Evolutionary conservation across 1,284 basidiomycete species (phyloP).

Genomic region (Peniophora sp.): DNA sequence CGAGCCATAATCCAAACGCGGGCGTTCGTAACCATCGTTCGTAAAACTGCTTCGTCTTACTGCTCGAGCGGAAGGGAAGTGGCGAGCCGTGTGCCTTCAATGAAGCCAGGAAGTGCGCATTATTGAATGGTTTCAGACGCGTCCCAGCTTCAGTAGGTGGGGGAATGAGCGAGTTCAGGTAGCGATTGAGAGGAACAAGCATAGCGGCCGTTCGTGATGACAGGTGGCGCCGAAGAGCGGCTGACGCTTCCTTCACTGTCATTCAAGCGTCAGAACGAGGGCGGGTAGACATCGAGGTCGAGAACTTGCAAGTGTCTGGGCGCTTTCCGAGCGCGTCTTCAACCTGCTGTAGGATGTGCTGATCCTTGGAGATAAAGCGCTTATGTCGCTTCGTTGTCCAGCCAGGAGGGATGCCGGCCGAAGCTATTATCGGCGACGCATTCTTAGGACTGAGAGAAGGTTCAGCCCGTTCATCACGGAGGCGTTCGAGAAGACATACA

Average conservation of each 20-base stretch:
- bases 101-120: slow-evolving; percentile 72
- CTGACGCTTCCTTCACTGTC: slow-evolving; percentile 54
- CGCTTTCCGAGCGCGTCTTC: slow-evolving; percentile 48
- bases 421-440: neutral
- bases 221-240: slow-evolving; percentile 79
- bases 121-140: slow-evolving; percentile 74
- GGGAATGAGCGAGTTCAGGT: slow-evolving; percentile 87
- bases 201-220: slow-evolving; percentile 82
- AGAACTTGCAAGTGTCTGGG: slow-evolving; percentile 42
- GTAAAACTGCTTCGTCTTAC: slow-evolving; percentile 65
- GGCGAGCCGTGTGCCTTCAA: slow-evolving; percentile 75
- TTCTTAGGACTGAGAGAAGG: neutral
- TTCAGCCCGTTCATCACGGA: neutral
- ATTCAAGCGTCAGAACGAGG: neutral
- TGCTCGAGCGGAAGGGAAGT: slow-evolving; percentile 64
- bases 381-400: slow-evolving; percentile 78
- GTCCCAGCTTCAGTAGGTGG: slow-evolving; percentile 30
- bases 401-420: slow-evolving; percentile 50
- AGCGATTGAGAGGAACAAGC: slow-evolving; percentile 88
- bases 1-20: slow-evolving; percentile 71
- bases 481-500: neutral
- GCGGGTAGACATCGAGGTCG: neutral
- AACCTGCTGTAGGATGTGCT: slow-evolving; percentile 58
- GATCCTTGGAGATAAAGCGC: slow-evolving; percentile 83
- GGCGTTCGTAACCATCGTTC: slow-evolving; percentile 65